Base-by-base conservation (phyloP, 129 eudicot species). In the Calendula officinalis region DNA sequence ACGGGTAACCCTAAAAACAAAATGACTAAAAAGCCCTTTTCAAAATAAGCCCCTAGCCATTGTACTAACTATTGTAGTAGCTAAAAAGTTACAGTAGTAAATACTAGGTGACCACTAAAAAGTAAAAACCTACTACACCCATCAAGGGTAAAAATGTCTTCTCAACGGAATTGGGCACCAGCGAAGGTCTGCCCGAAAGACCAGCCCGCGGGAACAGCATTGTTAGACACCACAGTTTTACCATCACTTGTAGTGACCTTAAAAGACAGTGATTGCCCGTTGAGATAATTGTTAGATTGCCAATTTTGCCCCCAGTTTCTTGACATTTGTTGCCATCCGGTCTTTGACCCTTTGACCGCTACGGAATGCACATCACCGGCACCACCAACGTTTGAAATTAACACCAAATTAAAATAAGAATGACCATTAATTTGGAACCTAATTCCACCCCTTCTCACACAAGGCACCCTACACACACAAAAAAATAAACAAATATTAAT, bases 241-340 rank as follows among this genome's bases (percentile, higher is more conserved):
- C 88, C 88, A 14, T 83, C 88, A 53, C 88, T 83, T 14, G 88
- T 83, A 34, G 84, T 83, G 53, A 83, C 88, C 78, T 83, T 83
- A 42, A 83, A 83, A 5, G 88, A 76, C 5, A 82, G 41, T 5
- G 79, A 39, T 48, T 78, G 88, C 10, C 88, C 88, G 67, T 82
- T 82, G 3, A 79, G 67, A 15, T 82, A 82, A 17, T 3, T 67
- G 77, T 79, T 83, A 74, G 82, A 79, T 56, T 83, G 88, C 88
- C 88, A 83, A 59, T 83, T 83, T 67, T 83, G 88, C 14, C 88
- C 88, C 88, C 88, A 83, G 75, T 83, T 83, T 62, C 88, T 75
- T 2, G 88, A 83, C 88, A 83, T 79, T 39, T 71, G 69, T 49
- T 83, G 84, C 88, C 88, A 83, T 1, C 82, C 74, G 9, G 82